Evolutionary conservation across 1,284 basidiomycete genomes (phyloP).

Genomic region (Salmacisia buchloeana): DNA sequence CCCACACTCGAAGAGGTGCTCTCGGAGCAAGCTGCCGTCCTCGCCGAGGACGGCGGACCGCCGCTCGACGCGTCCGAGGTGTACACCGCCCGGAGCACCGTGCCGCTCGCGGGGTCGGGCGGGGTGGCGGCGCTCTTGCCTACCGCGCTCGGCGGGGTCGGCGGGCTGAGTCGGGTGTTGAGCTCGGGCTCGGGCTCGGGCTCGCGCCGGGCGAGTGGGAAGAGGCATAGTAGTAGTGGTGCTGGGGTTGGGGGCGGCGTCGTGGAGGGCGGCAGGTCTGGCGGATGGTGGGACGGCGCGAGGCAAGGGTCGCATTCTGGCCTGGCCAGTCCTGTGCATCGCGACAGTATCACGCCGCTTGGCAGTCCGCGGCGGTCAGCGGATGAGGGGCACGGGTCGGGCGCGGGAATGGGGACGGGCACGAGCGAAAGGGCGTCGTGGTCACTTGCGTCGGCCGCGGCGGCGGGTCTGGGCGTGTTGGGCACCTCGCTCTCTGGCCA

Average conservation of each 20-base stretch:
- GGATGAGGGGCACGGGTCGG: not conserved
- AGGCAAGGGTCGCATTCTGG: not conserved
- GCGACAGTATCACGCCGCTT: not conserved
- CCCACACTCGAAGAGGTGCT: constrained; percentile 48
- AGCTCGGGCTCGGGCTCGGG: not conserved
- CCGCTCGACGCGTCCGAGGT: constrained; percentile 3
- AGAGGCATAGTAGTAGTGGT: too few species aligned
- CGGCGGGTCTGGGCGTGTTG: not conserved
- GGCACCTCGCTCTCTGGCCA: not conserved
- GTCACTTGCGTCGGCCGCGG: not conserved
- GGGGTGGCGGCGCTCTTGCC: constrained; percentile 4
- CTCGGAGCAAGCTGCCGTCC: constrained; percentile 35
- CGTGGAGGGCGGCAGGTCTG: not conserved
- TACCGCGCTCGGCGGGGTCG: not conserved
- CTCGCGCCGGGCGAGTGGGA: not conserved
- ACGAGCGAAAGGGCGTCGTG: not conserved
- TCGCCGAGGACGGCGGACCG: constrained; percentile 28
- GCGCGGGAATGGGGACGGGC: not conserved
- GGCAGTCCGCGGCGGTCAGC: not conserved
- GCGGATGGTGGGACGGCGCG: not conserved
- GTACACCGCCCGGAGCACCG: not conserved
- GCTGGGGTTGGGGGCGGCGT: not conserved
- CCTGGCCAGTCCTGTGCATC: not conserved
- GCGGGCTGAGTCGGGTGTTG: not conserved
- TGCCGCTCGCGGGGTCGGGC: not conserved